phyloP scores from a whole-genome alignment of 805 yeast genomes.

The Starmerella bombicola region DNA sequence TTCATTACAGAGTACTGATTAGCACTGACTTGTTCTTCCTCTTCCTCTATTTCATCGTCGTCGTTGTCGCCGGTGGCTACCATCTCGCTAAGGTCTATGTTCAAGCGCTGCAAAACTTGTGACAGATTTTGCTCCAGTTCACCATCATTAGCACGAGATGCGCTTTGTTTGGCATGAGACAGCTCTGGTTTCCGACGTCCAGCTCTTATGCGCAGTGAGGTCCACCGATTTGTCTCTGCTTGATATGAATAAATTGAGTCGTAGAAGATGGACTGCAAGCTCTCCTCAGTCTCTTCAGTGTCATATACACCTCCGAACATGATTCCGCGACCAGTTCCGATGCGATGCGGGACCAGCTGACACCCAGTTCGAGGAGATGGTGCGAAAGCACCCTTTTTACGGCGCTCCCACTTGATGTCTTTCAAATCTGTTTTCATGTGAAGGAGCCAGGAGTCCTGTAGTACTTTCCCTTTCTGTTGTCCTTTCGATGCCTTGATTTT shows the following conservation, averaged over 20 bases:
- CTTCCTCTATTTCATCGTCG: constrained; percentile 29
- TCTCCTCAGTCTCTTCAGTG: constrained; percentile 89
- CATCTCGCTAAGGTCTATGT: constrained; percentile 24
- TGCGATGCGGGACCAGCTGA: constrained; percentile 60
- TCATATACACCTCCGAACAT: constrained; percentile 94
- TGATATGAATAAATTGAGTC: constrained; percentile 74
- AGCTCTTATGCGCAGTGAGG: constrained; percentile 50
- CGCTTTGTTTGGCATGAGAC: constrained; percentile 31
- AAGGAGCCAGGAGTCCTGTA: constrained; percentile 73
- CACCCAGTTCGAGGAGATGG: constrained; percentile 95
- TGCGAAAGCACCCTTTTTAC: constrained; percentile 77
- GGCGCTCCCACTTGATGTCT: constrained; percentile 74
- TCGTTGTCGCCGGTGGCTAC: constrained; percentile 30
- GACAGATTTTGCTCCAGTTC: constrained; percentile 75
- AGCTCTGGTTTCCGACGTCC: constrained; percentile 36
- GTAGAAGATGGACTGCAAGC: constrained; percentile 70
- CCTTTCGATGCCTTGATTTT: constrained; percentile 80
- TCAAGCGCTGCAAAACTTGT: constrained; percentile 26
- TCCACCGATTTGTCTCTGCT: constrained; percentile 82
- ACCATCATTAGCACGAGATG: constrained; percentile 40
- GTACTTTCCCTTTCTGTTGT: constrained; percentile 77
- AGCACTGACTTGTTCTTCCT: constrained; percentile 29
- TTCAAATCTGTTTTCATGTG: constrained; percentile 76
- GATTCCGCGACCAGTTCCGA: constrained; percentile 68
- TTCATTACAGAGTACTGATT: constrained; percentile 45